Percentiles rank a stretch among this genome's conserved stretches.
Evolutionary conservation across 306 rosid genomes (phyloP).

Genomic region (Trifolium repens): DNA sequence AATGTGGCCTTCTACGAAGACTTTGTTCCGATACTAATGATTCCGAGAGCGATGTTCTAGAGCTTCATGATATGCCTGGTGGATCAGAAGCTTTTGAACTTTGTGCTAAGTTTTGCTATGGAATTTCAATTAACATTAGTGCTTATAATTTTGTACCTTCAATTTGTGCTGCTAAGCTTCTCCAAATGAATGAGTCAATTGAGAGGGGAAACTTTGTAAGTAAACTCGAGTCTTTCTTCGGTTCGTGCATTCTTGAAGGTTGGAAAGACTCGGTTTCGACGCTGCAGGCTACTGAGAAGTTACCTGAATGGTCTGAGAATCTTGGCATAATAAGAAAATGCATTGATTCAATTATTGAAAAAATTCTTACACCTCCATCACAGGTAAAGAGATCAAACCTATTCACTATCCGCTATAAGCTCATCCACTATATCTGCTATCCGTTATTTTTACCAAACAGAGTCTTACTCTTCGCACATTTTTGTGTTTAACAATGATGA

Average conservation of each 20-base stretch:
- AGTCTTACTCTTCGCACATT: background rate
- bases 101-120: slow-evolving; percentile 91
- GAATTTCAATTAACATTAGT: slow-evolving; percentile 81
- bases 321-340: slow-evolving; percentile 87
- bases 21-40: slow-evolving; percentile 66
- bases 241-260: slow-evolving; percentile 84
- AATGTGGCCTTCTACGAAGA: slow-evolving; percentile 78
- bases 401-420: too few species aligned
- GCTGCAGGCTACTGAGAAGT: slow-evolving; percentile 63
- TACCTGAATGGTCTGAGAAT: slow-evolving; percentile 86
- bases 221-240: slow-evolving; percentile 87
- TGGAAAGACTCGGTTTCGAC: slow-evolving; percentile 91
- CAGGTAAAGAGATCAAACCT: slow-evolving; percentile 56
- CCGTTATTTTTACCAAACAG: too few species aligned
- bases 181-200: slow-evolving; percentile 73
- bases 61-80: slow-evolving; percentile 86
- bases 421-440: too few species aligned
- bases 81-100: slow-evolving; percentile 86
- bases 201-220: slow-evolving; percentile 76
- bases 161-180: slow-evolving; percentile 83
- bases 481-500: slow-evolving; percentile 34
- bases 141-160: slow-evolving; percentile 81
- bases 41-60: slow-evolving; percentile 56
- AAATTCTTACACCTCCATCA: slow-evolving; percentile 73
- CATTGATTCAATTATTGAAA: slow-evolving; percentile 83